Base-by-base conservation (phyloP, 108 stramenopile species). In the Nannochloropsis gaditana region DNA sequence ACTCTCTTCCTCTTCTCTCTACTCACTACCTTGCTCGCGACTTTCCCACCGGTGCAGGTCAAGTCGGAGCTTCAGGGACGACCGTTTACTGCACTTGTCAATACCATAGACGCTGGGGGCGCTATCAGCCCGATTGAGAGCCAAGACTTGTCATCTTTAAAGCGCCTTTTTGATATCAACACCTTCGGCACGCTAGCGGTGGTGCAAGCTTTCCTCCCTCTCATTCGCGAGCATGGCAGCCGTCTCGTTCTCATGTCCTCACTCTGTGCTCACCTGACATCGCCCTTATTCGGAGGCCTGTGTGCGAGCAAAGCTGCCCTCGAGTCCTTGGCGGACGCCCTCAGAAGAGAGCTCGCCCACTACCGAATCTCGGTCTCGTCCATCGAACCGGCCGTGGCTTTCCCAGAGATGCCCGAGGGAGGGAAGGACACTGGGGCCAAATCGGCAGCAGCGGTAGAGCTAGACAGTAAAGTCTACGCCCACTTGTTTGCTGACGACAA, bases 381-480 rank as follows among this genome's bases (percentile, higher is more conserved):
- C 45, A 82, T 82, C 82, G 82, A 82, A 9, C 82, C 82, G 15
- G 82, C 82, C 6, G 59, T 73, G 59, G 8, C 59, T 73, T 73
- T n/a, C 2, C 59, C 59, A n/a, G 59, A 73, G n/a, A n/a, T n/a
- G 59, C 15, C 15, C 2, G 59, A 73, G 59, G 59, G 59, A n/a
- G 59, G 59, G 59, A n/a, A n/a, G 59, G 5, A 73, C 19, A 73
- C 2, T n/a, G 59, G 5, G 59, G n/a, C 3, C 19, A 31, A 31
- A 1, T 31, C 31, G 31, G 31, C 31, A 31, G 31, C 31, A 31
- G 31, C 31, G 31, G 31, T 31, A 31, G 31, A 31, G 0, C 31
- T 31, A 31, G 31, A 31, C 31, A 31, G 31, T 31, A n/a, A 73
- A n/a, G 59, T 73, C 19, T 73, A 73, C n/a, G 59, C 59, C 8